phyloP scores from a whole-genome alignment of 2,329 filamentous ascomycete genomes.

The Zymoseptoria ardabiliae region DNA sequence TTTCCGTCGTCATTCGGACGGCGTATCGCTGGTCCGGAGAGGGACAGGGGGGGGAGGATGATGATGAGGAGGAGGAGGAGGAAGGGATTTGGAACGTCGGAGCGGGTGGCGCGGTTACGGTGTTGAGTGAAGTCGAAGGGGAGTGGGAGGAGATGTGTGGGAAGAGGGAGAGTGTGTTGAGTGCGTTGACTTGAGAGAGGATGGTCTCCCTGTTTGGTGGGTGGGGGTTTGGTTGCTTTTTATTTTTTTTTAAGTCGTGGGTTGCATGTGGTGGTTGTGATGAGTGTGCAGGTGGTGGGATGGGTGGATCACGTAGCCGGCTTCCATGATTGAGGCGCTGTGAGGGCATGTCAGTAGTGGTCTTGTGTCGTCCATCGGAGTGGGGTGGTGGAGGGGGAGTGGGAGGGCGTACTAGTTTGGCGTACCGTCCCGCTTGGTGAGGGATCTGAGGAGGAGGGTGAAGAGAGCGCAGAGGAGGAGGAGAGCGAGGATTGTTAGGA shows the following conservation, averaged over 20 bases:
- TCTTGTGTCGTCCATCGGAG: too few species aligned
- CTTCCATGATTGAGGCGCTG: neutral
- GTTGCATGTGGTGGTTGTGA: neutral
- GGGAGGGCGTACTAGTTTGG: neutral
- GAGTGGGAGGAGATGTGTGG: conserved; percentile 81
- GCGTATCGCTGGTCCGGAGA: conserved; percentile 68
- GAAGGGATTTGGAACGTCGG: conserved; percentile 64
- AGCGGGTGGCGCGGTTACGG: conserved; percentile 84
- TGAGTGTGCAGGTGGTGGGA: neutral
- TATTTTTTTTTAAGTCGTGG: too few species aligned
- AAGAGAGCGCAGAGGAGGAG: neutral
- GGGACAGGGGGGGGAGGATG: conserved; percentile 51
- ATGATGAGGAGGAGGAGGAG: conserved; percentile 25
- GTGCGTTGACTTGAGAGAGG: neutral
- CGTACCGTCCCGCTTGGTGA: neutral
- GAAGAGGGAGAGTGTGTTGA: conserved; percentile 33
- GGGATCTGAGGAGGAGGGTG: neutral
- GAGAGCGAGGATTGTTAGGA: neutral
- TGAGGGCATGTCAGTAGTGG: too few species aligned
- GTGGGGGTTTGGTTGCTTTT: too few species aligned
- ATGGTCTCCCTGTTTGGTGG: too few species aligned
- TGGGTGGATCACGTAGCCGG: neutral
- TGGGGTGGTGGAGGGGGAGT: too few species aligned
- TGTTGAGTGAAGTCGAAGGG: conserved; percentile 67
- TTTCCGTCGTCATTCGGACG: conserved; percentile 83